These are phyloP conservation scores for Lepraria neglecta DNA, from an alignment of 495 filamentous ascomycete species.

Conservation along the genomic window DNA sequence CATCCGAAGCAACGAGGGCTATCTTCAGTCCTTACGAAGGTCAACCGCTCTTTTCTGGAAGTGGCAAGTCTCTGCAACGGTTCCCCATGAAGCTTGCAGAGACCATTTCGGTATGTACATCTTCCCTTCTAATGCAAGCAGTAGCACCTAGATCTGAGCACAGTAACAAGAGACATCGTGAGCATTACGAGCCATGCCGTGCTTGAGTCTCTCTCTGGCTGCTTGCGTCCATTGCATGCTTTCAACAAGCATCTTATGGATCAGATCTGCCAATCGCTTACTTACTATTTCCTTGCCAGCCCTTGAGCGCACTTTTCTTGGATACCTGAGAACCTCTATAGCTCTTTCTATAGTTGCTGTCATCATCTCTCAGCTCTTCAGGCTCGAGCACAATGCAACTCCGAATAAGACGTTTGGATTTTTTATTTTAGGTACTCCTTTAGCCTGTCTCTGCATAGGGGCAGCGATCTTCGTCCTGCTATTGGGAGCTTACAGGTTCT, in stretches of 20 bases:
- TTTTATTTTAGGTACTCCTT: slow-evolving; percentile 57
- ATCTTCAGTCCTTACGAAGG: slow-evolving; percentile 1
- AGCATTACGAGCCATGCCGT: neutral
- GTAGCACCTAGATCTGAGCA: neutral
- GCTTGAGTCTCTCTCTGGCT: neutral
- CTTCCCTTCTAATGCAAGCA: neutral
- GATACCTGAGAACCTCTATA: slow-evolving; percentile 67
- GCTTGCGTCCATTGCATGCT: neutral
- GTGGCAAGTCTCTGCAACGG: slow-evolving; percentile 23
- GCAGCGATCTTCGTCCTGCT: slow-evolving; percentile 51
- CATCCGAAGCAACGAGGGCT: neutral
- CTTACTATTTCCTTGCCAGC: slow-evolving; percentile 44
- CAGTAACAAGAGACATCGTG: neutral
- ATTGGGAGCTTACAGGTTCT: slow-evolving; percentile 60
- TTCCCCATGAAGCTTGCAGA: slow-evolving; percentile 24
- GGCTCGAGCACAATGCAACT: slow-evolving; percentile 49
- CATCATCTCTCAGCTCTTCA: slow-evolving; percentile 62
- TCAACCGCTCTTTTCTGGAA: slow-evolving; percentile 20
- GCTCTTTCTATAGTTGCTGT: slow-evolving; percentile 62
- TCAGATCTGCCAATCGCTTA: neutral
- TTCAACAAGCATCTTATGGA: slow-evolving; percentile 9
- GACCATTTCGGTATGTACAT: slow-evolving; percentile 28
- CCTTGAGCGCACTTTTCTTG: slow-evolving; percentile 72
- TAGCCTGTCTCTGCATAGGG: slow-evolving; percentile 52
- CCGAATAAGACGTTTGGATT: slow-evolving; percentile 48